Percentiles rank a stretch among this genome's conserved stretches.
Evolutionary conservation across 768 basidiomycete species (phyloP).

Genomic region (Rhizopogon vinicolor): DNA sequence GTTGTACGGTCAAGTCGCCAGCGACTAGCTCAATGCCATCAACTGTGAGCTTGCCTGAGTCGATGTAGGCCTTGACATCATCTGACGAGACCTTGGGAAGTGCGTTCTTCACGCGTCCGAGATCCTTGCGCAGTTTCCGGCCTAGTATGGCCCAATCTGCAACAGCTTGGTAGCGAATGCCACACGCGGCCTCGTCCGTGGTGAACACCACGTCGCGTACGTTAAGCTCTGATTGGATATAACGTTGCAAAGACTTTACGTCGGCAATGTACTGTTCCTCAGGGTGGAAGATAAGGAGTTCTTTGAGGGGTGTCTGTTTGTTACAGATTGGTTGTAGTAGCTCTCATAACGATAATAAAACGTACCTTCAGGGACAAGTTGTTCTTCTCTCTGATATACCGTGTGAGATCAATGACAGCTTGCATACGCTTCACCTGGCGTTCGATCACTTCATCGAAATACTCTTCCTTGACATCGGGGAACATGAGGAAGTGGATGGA

Average conservation of each 20-base stretch:
- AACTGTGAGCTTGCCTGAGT: slow-evolving; percentile 73
- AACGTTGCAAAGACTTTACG: slow-evolving; percentile 76
- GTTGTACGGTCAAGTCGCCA: slow-evolving; percentile 90
- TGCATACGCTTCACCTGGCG: slow-evolving; percentile 94
- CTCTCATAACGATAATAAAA: neutral
- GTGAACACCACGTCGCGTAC: slow-evolving; percentile 88
- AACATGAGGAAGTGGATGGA: slow-evolving; percentile 95
- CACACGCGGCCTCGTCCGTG: slow-evolving; percentile 79
- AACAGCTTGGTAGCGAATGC: slow-evolving; percentile 84
- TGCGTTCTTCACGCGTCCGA: slow-evolving; percentile 83
- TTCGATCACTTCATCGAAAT: slow-evolving; percentile 92
- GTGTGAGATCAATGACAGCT: slow-evolving; percentile 86
- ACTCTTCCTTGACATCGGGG: slow-evolving; percentile 90
- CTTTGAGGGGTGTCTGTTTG: slow-evolving; percentile 81
- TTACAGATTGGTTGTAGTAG: neutral
- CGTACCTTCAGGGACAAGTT: slow-evolving; percentile 84
- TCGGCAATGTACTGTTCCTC: slow-evolving; percentile 81
- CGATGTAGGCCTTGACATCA: slow-evolving; percentile 71
- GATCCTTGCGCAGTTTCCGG: slow-evolving; percentile 88
- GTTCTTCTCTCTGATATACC: slow-evolving; percentile 83
- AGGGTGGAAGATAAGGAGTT: slow-evolving; percentile 91
- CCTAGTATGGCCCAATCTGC: slow-evolving; percentile 97
- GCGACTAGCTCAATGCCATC: slow-evolving; percentile 85
- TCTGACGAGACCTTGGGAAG: slow-evolving; percentile 80
- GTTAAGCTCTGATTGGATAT: slow-evolving; percentile 94